A percentile compares a stretch with the other conserved stretches of the same genome.
These are phyloP conservation scores for Oryza nivara DNA, from an alignment of 176 grass and related monocot genomes.

Conservation along the genomic window DNA sequence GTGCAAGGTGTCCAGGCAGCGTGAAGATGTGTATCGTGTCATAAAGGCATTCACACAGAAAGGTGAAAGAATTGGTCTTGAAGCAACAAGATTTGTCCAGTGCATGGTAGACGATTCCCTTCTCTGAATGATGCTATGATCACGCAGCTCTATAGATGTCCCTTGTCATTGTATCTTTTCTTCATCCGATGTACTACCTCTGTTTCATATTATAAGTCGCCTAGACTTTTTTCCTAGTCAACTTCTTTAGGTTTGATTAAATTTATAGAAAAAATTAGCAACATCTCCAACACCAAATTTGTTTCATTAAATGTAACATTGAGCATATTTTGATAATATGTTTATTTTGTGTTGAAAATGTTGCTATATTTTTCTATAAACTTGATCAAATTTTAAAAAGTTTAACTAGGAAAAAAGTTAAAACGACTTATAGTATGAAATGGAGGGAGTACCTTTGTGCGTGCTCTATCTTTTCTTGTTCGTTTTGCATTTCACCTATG, in stretches of 20 bases:
- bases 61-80: slow-evolving; percentile 67
- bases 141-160: slow-evolving; percentile 16
- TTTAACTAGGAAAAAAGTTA: no score
- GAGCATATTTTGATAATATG: no score
- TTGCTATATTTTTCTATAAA: no score
- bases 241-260: no score
- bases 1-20: slow-evolving; percentile 93
- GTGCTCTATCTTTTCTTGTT: background rate
- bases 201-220: no score
- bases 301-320: no score
- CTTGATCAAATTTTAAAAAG: no score
- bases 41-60: slow-evolving; percentile 75
- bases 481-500: slow-evolving; percentile 19
- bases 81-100: slow-evolving; percentile 74
- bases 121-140: slow-evolving; percentile 9
- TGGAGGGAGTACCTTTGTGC: background rate
- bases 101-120: slow-evolving; percentile 65
- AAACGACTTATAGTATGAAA: no score
- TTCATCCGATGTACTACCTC: background rate
- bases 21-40: slow-evolving; percentile 87
- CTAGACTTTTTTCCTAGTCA: no score
- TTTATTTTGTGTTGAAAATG: no score
- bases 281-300: no score
- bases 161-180: background rate
- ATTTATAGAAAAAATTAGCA: no score